Evolutionary conservation across 768 basidiomycete species (phyloP).

Genomic region (Dioszegia hungarica): DNA sequence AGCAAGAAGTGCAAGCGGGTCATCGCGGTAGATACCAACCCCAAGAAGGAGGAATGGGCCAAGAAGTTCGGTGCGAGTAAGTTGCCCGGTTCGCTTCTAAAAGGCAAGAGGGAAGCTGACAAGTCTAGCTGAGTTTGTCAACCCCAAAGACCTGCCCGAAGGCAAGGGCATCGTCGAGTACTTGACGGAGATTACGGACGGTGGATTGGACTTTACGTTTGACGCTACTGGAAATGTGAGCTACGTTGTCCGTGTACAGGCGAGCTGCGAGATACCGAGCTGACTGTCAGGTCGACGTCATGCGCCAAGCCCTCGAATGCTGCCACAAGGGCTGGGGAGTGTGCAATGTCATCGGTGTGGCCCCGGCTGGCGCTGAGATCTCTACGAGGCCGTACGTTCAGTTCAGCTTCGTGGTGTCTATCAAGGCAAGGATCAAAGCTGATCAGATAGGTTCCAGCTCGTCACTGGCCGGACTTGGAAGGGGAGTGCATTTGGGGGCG

Average conservation of each 20-base stretch:
- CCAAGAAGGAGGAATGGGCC: constrained; percentile 79
- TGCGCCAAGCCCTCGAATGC: constrained; percentile 93
- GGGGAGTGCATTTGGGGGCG: constrained; percentile 92
- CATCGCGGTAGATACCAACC: constrained; percentile 88
- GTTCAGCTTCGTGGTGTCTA: not conserved
- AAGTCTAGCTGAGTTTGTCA: constrained; percentile 70
- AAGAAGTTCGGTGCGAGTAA: constrained; percentile 78
- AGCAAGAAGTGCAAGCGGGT: constrained; percentile 76
- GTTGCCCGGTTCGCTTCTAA: not conserved
- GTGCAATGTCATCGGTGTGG: constrained; percentile 91
- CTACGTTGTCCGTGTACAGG: constrained; percentile 16
- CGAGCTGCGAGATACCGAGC: not conserved
- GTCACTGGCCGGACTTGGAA: constrained; percentile 62
- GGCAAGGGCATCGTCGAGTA: constrained; percentile 84
- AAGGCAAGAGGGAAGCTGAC: not conserved
- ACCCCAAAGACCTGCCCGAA: constrained; percentile 67
- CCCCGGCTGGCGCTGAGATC: constrained; percentile 93
- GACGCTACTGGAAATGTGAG: constrained; percentile 87
- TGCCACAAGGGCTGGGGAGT: constrained; percentile 99
- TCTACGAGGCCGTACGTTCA: constrained; percentile 71
- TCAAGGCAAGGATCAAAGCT: not conserved
- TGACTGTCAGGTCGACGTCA: constrained; percentile 68
- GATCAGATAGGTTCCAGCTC: constrained; percentile 27
- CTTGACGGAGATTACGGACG: constrained; percentile 88
- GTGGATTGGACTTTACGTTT: constrained; percentile 94